Base-by-base conservation (phyloP, 2,329 filamentous ascomycete species). In the Epichloe gansuensis region DNA sequence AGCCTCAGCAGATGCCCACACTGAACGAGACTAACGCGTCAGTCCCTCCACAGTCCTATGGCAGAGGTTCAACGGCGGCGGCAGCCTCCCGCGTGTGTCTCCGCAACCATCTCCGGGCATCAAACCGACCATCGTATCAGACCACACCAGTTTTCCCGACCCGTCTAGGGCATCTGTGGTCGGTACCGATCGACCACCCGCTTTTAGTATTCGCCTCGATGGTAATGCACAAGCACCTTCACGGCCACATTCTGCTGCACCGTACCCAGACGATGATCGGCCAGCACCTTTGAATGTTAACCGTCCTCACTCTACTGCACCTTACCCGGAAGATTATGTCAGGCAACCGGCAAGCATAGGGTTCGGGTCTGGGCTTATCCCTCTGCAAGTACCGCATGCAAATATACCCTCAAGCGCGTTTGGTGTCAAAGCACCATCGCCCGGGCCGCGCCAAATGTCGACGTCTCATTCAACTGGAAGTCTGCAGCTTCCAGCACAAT, bases 211-310 rank as follows among this genome's bases (percentile, higher is more conserved):
- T 46, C 75, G 76, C 44, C 60, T 78, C 6, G 70, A 77, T 49
- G 60, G 65, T 34, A 46, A 31, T 38, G 55, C 55, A 48, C 59
- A 53, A 48, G 61, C 47, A 21, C 58, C 57, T 38, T 59, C 66
- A 46, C 73, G 80, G 37, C 67, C 79, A 15, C 77, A 73, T 52
- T 77, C 82, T 9, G 73, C 77, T 23, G 81, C 82, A 1, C 86
- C 86, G 1, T 90, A 90, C 60, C 86, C 86, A 0, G 75, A 83
- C 48, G 84, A 87, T 57, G 82, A 86, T 58, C 72, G 74, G 51
- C 77, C 81, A 21, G 72, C 76, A 46, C 74, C 72, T n/a, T 64
- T 75, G 45, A 71, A 65, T 52, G 55, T 72, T 17, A 63, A 60
- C 48, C 69, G 76, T 38, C 68, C 76, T 4, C 71, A 70, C 52